phyloP scores from a whole-genome alignment of 371 early-diverging fungal genomes.

The Blakeslea trispora region DNA sequence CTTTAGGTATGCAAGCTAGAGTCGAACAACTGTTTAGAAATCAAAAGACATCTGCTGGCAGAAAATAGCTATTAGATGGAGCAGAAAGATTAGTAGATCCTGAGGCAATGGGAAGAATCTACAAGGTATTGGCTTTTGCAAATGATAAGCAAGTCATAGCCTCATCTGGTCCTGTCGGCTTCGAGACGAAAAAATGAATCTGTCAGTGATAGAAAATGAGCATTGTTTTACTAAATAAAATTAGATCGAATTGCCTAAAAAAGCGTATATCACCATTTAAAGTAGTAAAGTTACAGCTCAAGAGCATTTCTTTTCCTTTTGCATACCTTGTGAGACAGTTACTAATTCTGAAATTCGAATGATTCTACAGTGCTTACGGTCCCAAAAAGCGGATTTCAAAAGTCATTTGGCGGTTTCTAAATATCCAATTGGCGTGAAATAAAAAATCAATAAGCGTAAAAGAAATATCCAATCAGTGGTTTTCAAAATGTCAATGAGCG shows the following conservation, averaged over 20 bases:
- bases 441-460: no score
- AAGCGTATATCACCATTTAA: no score
- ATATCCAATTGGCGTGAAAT: no score
- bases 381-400: no score
- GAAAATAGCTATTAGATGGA: conserved; percentile 64
- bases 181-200: conserved; percentile 7
- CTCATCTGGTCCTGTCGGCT: conserved; percentile 13
- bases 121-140: conserved; percentile 77
- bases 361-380: no score
- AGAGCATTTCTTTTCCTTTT: no score
- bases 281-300: no score
- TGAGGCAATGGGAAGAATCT: conserved; percentile 77
- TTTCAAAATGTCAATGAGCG: no score
- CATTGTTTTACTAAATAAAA: neutral
- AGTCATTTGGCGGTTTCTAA: no score
- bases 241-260: neutral
- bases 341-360: no score
- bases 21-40: conserved; percentile 70
- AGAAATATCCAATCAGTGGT: no score
- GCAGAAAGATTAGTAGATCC: conserved; percentile 79
- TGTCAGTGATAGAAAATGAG: neutral
- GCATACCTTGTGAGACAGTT: no score
- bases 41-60: conserved; percentile 49
- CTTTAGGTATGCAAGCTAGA: conserved; percentile 84
- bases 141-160: conserved; percentile 25